phyloP scores from a whole-genome alignment of 1,284 basidiomycete genomes.

The Megacollybia platyphylla region DNA sequence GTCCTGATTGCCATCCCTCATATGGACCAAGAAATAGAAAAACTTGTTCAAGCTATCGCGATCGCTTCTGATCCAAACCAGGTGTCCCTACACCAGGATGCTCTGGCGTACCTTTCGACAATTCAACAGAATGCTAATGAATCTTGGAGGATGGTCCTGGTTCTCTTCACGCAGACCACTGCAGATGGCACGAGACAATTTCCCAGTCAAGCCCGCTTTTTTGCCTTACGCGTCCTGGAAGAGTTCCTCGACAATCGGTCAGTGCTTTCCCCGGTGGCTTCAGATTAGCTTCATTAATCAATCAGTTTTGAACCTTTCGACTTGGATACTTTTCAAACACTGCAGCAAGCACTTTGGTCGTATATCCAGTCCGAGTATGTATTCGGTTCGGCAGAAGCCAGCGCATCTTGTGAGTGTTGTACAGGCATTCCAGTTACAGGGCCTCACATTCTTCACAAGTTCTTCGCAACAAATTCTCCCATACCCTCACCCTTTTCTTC shows the following conservation, averaged over 20 bases:
- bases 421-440: constrained; percentile 1
- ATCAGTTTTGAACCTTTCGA: constrained; percentile 59
- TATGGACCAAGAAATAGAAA: constrained; percentile 67
- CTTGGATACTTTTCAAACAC: constrained; percentile 50
- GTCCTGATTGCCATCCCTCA: background rate
- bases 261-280: constrained; percentile 17
- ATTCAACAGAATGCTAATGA: constrained; percentile 66
- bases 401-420: constrained; percentile 54
- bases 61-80: constrained; percentile 75
- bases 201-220: constrained; percentile 69
- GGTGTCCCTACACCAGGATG: constrained; percentile 60
- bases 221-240: constrained; percentile 75
- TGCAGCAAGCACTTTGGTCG: constrained; percentile 57
- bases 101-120: constrained; percentile 67
- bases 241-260: constrained; percentile 80
- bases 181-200: constrained; percentile 52
- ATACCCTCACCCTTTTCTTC: constrained; percentile 93
- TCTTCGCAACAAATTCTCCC: constrained; percentile 94
- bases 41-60: constrained; percentile 70
- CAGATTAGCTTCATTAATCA: constrained; percentile 6
- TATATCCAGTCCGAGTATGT: constrained; percentile 78
- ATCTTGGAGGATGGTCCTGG: constrained; percentile 71
- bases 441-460: constrained; percentile 26
- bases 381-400: constrained; percentile 61
- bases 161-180: constrained; percentile 55